These are phyloP conservation scores for Tetrapyrgos nigripes DNA, from an alignment of 1,284 basidiomycete genomes.

Conservation along the genomic window DNA sequence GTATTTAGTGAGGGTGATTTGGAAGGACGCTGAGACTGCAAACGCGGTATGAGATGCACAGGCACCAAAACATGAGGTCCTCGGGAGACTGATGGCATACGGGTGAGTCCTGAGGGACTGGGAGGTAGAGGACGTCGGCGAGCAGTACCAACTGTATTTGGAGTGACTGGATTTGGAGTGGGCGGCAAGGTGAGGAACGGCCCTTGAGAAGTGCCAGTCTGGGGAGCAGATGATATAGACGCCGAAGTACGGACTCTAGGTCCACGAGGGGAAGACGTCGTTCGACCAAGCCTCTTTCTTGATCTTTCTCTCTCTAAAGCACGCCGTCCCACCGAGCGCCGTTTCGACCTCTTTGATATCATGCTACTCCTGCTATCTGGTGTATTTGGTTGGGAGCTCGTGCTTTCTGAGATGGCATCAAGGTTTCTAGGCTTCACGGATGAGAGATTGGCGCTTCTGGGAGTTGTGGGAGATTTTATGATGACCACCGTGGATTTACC, in stretches of 20 bases:
- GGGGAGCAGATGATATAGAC: no score
- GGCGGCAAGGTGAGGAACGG: no score
- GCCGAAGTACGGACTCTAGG: neutral
- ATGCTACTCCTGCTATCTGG: neutral
- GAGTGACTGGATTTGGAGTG: neutral
- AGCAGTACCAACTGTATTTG: neutral
- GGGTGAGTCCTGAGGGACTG: neutral
- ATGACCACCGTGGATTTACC: neutral
- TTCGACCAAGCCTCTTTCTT: neutral
- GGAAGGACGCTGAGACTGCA: neutral
- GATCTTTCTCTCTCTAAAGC: neutral
- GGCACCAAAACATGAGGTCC: neutral
- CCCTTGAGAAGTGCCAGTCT: no score
- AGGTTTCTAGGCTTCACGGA: no score
- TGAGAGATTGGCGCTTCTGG: no score
- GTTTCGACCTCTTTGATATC: neutral
- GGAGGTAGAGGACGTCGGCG: neutral
- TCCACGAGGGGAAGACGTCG: neutral
- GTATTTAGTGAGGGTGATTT: neutral
- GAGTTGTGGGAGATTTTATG: neutral
- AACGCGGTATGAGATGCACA: neutral
- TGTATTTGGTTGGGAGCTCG: neutral
- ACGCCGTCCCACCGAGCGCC: neutral
- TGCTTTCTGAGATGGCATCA: neutral
- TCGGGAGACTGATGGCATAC: neutral